Evolutionary conservation across 2,329 filamentous ascomycete species (phyloP).

Genomic region (Botrytis fabae): DNA sequence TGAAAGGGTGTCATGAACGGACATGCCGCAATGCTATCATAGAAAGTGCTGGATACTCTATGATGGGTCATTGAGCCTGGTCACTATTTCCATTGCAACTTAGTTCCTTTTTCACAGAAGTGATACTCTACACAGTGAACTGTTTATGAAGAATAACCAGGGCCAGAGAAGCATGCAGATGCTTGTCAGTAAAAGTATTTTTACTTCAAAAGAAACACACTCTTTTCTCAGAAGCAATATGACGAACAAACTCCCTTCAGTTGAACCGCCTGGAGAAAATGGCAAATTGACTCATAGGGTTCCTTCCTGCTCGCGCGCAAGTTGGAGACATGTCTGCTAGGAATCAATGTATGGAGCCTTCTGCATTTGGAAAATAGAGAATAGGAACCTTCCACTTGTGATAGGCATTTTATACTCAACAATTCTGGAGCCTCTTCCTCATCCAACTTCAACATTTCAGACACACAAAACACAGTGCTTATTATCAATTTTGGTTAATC

Average conservation of each 20-base stretch:
- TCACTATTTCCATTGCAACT: not conserved
- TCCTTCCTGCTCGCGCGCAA: not conserved
- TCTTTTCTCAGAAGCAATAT: not conserved
- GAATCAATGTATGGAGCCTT: not conserved
- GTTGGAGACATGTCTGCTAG: not conserved
- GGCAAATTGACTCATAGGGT: not conserved
- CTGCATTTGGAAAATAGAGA: not conserved
- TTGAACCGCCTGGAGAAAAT: not conserved
- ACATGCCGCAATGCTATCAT: too few species aligned
- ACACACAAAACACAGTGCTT: not conserved
- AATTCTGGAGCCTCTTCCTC: not conserved
- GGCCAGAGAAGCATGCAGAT: not conserved
- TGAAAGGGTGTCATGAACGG: not conserved
- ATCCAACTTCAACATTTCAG: not conserved
- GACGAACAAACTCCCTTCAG: not conserved
- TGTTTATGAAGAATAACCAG: not conserved
- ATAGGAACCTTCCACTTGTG: not conserved
- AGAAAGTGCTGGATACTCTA: not conserved
- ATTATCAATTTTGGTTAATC: not conserved
- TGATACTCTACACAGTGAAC: not conserved
- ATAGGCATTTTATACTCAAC: not conserved
- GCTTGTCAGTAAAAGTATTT: not conserved
- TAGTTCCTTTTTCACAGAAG: not conserved
- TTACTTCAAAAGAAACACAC: not conserved
- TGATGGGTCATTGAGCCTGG: not conserved